Conservation (phyloP, 2,329 filamentous ascomycete species). For the Beauveria brongniartii region DNA sequence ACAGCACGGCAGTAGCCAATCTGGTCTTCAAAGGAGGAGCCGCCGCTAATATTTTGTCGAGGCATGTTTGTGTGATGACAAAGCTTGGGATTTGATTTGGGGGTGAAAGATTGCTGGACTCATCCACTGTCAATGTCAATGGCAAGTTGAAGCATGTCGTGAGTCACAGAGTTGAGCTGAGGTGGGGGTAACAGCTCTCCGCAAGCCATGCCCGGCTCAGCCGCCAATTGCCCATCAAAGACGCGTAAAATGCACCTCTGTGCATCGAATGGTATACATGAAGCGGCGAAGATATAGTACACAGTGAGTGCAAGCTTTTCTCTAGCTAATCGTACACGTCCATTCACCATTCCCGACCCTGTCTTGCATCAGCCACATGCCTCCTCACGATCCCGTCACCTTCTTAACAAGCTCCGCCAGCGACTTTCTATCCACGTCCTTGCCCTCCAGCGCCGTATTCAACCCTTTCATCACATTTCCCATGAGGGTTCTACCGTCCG, state of each 20-base stretch:
- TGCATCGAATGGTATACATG: not conserved
- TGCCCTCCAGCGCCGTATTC: slow-evolving; percentile 48
- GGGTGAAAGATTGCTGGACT: not conserved
- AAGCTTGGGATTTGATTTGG: not conserved
- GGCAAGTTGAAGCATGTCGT: not conserved
- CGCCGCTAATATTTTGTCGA: slow-evolving; percentile 37
- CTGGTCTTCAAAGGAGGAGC: slow-evolving; percentile 42
- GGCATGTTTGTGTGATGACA: slow-evolving; percentile 18
- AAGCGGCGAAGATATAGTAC: not conserved
- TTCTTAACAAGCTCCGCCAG: slow-evolving; percentile 56
- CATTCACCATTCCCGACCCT: not conserved
- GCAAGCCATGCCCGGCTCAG: not conserved
- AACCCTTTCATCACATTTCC: slow-evolving; percentile 58
- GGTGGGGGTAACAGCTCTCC: not conserved
- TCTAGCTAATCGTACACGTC: not conserved
- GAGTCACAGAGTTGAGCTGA: slow-evolving; percentile 2
- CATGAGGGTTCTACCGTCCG: slow-evolving; percentile 37
- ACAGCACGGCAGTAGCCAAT: slow-evolving; percentile 50
- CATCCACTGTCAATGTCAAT: not conserved
- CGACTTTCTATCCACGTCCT: slow-evolving; percentile 54
- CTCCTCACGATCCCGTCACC: slow-evolving; percentile 6
- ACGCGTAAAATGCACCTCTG: not conserved
- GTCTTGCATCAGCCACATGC: slow-evolving; percentile 7
- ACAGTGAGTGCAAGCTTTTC: not conserved
- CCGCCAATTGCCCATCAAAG: not conserved